Evolutionary conservation across 306 rosid genomes (phyloP).

Genomic region (Fragaria nilgerrensis): DNA sequence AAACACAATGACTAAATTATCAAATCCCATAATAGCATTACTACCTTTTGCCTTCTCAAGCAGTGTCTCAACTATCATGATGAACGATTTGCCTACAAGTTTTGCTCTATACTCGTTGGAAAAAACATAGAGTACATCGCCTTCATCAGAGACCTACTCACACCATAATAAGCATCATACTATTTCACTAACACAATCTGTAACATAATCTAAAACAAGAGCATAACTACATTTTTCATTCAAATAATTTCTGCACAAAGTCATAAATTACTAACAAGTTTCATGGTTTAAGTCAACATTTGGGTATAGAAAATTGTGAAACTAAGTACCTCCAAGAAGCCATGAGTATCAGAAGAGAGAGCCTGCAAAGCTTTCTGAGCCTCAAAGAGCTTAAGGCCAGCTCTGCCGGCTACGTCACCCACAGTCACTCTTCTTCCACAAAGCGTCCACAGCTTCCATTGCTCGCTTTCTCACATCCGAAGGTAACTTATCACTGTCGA

Average conservation of each 20-base stretch:
- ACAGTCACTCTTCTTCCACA: constrained; percentile 83
- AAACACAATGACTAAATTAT: no score
- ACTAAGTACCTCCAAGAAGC: constrained; percentile 78
- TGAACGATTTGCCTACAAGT: constrained; percentile 75
- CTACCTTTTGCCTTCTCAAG: constrained; percentile 85
- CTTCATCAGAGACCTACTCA: constrained; percentile 86
- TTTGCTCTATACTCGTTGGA: constrained; percentile 77
- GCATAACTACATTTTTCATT: not conserved
- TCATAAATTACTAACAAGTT: no score
- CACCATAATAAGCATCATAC: constrained; percentile 25
- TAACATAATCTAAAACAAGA: not conserved
- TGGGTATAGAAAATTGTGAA: not conserved
- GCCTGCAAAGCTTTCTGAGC: constrained; percentile 95
- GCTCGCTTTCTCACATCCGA: constrained; percentile 85
- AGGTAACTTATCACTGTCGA: constrained; percentile 71
- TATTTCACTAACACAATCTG: not conserved
- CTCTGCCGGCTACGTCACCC: constrained; percentile 84
- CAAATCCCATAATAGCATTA: constrained; percentile 5
- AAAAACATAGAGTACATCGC: constrained; percentile 84
- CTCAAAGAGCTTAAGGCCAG: constrained; percentile 76
- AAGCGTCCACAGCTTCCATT: constrained; percentile 83
- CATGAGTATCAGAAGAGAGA: constrained; percentile 78
- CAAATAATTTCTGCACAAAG: not conserved
- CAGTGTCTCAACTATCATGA: constrained; percentile 72
- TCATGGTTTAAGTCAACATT: not conserved